Evolutionary conservation across 495 filamentous ascomycete genomes (phyloP), one percentile per base, ranked within the genome.

Genomic region (Talaromyces ruber): DNA sequence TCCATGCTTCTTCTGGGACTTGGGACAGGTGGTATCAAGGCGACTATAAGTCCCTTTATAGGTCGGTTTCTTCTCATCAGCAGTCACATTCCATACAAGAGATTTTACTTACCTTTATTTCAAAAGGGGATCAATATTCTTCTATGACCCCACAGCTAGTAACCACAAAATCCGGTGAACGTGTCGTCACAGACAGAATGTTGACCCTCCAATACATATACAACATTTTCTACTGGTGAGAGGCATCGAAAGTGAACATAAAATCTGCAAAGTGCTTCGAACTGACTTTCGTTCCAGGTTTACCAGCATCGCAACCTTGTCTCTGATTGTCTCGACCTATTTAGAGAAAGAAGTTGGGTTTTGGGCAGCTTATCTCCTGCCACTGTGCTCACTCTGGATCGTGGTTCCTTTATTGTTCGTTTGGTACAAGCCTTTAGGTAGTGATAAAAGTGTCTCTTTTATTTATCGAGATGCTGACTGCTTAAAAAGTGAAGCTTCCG

Each of bases 191-290:
- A 55, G 81, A 86, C 58, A 82, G 84, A 5, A 79, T 83, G 54
- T 72, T 83, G 21, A 89, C 85, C 4, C 80, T 86, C 4, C 82
- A 84, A 65, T 79, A 79, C 8, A 80, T 86, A n/a, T 85, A 85
- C 75, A 81, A 86, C 43, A 81, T 84, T 68, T 88, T 82, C 66
- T 88, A 86, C 64, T 82, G 83, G 67, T 77, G 82, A 64, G 82
- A 81, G 65, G 83, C 1, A 56, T 53, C 6, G 11, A 26, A n/a
- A 60, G 18, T 28, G 34, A 4, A 47, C 11, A 18, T 4, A 30
- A 6, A 32, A 30, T 18, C 28, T 21, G 2, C 7, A 18, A 6
- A n/a, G 28, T 30, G 11, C 26, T 21, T 3, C n/a, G 9, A 4
- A 16, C 16, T 24, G 9, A 18, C 24, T n/a, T 16, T 32, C 12